A percentile compares a stretch with the other conserved stretches of the same genome.
phyloP scores from a whole-genome alignment of 2,329 filamentous ascomycete genomes.

The Colletotrichum cereale region DNA sequence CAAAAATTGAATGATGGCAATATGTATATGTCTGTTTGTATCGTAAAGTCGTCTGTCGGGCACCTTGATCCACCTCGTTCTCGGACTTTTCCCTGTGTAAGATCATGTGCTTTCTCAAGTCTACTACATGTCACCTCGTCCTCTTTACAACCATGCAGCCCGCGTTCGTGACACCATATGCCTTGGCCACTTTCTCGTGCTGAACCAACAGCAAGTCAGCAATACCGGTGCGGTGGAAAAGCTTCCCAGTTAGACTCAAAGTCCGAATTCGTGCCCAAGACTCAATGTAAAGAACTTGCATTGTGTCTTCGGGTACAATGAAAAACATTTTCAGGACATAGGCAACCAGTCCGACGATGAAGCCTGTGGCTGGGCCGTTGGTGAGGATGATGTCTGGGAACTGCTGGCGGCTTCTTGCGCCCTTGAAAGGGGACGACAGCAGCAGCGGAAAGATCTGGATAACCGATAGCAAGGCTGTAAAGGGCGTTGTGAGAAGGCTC shows the following conservation, averaged over 20 bases:
- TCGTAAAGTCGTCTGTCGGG: too few species aligned
- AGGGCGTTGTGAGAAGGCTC: slow-evolving; percentile 77
- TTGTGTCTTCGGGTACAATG: slow-evolving; percentile 62
- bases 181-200: slow-evolving; percentile 73
- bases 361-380: slow-evolving; percentile 90
- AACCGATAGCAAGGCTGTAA: slow-evolving; percentile 76
- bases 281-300: slow-evolving; percentile 88
- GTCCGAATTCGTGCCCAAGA: slow-evolving; percentile 89
- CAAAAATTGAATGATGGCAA: neutral
- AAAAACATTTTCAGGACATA: slow-evolving; percentile 61
- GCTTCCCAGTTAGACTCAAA: slow-evolving; percentile 85
- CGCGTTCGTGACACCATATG: slow-evolving; percentile 54
- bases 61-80: neutral
- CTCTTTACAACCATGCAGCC: slow-evolving; percentile 52
- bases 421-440: slow-evolving; percentile 48
- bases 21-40: neutral
- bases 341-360: slow-evolving; percentile 74
- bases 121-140: neutral
- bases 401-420: slow-evolving; percentile 43
- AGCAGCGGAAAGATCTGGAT: slow-evolving; percentile 71
- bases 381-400: slow-evolving; percentile 84
- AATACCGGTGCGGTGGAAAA: slow-evolving; percentile 73
- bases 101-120: neutral
- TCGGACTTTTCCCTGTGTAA: neutral
- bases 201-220: slow-evolving; percentile 88